Percentiles rank a stretch among this genome's conserved stretches.
Conservation (phyloP, 176 grass and related monocot genomes). For the Lolium perenne region DNA sequence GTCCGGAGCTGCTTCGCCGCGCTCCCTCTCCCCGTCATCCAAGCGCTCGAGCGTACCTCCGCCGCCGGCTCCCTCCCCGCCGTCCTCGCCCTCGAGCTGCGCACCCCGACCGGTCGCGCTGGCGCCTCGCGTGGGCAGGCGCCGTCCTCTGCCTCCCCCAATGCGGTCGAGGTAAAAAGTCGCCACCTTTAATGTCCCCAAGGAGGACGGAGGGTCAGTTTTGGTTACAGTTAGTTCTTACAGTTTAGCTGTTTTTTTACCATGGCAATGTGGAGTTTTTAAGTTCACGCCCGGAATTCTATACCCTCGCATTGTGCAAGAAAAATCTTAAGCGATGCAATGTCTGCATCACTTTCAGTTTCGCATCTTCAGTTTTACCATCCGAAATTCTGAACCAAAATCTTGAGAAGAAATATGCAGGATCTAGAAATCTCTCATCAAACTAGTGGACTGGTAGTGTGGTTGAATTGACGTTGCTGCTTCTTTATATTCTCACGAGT, state of each 20-base stretch:
- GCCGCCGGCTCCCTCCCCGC: constrained; percentile 19
- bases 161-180: constrained; percentile 27
- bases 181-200: constrained; percentile 3
- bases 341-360: neutral
- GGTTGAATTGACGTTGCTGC: neutral
- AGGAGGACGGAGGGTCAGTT: neutral
- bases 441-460: neutral
- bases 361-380: neutral
- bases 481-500: neutral
- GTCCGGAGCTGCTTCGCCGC: constrained; percentile 25
- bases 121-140: constrained; percentile 24
- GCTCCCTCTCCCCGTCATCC: constrained; percentile 19
- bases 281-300: too few species aligned
- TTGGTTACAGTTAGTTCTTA: neutral
- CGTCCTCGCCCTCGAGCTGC: constrained; percentile 16
- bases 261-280: neutral
- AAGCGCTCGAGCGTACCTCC: constrained; percentile 30
- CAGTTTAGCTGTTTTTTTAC: neutral
- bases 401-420: neutral
- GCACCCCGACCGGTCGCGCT: neutral
- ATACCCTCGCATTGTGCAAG: too few species aligned
- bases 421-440: neutral
- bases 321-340: neutral
- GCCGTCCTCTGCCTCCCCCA: constrained; percentile 5
- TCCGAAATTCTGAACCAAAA: neutral